Evolutionary conservation across 345 rosid species (phyloP), one percentile per base, ranked within the genome.

Genomic region (Acer negundo): DNA sequence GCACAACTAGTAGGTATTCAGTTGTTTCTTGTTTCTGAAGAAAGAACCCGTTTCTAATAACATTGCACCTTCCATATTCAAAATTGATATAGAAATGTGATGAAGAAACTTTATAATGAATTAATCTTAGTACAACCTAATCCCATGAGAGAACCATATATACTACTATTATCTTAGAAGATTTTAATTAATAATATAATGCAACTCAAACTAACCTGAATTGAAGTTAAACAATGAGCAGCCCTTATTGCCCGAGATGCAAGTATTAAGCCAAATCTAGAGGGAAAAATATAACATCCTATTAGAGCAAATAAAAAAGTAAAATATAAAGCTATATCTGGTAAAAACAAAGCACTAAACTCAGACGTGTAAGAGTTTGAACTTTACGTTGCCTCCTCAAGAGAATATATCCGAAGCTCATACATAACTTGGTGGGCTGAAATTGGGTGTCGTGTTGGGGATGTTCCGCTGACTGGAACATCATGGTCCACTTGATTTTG

Each of bases 181-280:
- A 59, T 20, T 13, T 19, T n/a, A 63, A 16, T 19, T 64, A 17
- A 16, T 47, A 49, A 65, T 28, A 15, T 28, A 64, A 7, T 17
- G 28, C n/a, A 53, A 63, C 10, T 10, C 46, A 1, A 20, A 69
- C 79, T 66, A 67, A 87, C 95, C 93, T 91, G 93, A 80, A 91
- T 91, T 31, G 90, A 91, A 56, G 92, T 91, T 80, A 89, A 83
- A 78, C 91, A 91, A 68, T 89, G 95, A 10, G 90, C 91, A 80
- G 93, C 91, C 83, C 93, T 87, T 67, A 91, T 91, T 72, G 91
- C 93, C 20, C 93, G 85, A 64, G 95, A 91, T 80, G 85, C 90
- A 62, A 89, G 95, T 63, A 89, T 89, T 24, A 78, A 80, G 55
- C 91, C 93, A 82, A 91, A 91, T 46, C 93, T 91, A 79, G n/a